Evolutionary conservation across 768 basidiomycete genomes (phyloP).

Genomic region (Trametopsis cervina): DNA sequence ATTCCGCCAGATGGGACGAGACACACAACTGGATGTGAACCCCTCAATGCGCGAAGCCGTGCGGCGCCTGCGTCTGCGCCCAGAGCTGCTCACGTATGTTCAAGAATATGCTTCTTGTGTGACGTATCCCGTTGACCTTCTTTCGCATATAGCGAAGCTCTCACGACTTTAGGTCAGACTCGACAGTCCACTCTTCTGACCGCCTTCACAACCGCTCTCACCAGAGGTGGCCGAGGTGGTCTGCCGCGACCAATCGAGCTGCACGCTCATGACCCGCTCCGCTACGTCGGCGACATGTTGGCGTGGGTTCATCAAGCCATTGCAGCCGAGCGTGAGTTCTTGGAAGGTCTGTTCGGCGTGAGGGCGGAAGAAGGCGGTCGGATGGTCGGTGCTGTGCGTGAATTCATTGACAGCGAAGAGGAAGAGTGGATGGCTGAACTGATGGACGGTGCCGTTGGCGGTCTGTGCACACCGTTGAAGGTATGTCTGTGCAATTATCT

Average conservation of each 20-base stretch:
- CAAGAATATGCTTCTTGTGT: no score
- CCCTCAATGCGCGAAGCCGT: constrained; percentile 65
- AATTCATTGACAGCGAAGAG: constrained; percentile 48
- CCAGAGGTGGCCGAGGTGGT: constrained; percentile 79
- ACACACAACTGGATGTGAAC: constrained; percentile 65
- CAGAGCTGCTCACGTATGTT: constrained; percentile 68
- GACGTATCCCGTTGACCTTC: no score
- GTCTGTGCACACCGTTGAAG: constrained; percentile 84
- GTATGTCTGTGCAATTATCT: constrained; percentile 33
- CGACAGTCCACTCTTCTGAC: constrained; percentile 75
- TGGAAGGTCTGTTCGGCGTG: constrained; percentile 80
- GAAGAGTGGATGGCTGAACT: constrained; percentile 76
- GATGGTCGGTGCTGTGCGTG: constrained; percentile 72
- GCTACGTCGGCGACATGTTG: constrained; percentile 97
- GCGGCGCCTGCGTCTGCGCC: constrained; percentile 63
- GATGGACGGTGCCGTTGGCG: constrained; percentile 76
- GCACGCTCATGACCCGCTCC: constrained; percentile 94
- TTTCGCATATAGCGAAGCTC: constrained; percentile 56
- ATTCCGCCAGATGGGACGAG: constrained; percentile 73
- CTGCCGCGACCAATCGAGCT: constrained; percentile 91
- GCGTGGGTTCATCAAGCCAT: constrained; percentile 98
- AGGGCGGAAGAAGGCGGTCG: constrained; percentile 40
- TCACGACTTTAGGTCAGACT: constrained; percentile 70
- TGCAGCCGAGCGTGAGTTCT: constrained; percentile 90
- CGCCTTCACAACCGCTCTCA: constrained; percentile 83